These are phyloP conservation scores for Fusarium compactum DNA, from an alignment of 2,329 filamentous ascomycete species.

Conservation along the genomic window DNA sequence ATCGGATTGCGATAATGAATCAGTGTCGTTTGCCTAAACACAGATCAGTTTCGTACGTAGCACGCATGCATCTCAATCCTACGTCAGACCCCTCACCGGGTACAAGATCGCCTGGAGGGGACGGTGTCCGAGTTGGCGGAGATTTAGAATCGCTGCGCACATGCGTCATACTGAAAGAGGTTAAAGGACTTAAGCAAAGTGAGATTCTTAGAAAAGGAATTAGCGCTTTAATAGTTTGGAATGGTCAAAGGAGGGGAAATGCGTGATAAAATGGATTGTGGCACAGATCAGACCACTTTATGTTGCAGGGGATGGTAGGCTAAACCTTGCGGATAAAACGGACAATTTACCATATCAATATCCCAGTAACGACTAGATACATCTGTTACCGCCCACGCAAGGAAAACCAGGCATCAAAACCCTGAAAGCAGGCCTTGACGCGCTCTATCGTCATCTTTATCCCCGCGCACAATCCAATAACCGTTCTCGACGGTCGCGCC, in stretches of 20 bases:
- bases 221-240: not conserved
- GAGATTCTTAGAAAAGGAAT: not conserved
- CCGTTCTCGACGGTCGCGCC: not conserved
- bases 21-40: not conserved
- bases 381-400: accelerated
- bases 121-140: not conserved
- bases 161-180: not conserved
- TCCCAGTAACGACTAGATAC: too few species aligned
- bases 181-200: too few species aligned
- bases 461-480: not conserved
- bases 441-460: too few species aligned
- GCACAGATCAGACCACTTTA: not conserved
- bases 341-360: too few species aligned
- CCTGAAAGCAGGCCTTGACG: too few species aligned
- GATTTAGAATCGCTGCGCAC: too few species aligned
- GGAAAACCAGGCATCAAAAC: too few species aligned
- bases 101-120: not conserved
- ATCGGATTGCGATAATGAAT: conserved; percentile 4
- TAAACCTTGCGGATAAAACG: not conserved
- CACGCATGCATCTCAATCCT: accelerated
- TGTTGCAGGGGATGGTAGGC: not conserved
- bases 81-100: not conserved
- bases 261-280: not conserved
- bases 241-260: not conserved
- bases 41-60: accelerated